These are phyloP conservation scores for Smittium culicis DNA, from an alignment of 371 early-diverging fungal genomes.

Conservation along the genomic window DNA sequence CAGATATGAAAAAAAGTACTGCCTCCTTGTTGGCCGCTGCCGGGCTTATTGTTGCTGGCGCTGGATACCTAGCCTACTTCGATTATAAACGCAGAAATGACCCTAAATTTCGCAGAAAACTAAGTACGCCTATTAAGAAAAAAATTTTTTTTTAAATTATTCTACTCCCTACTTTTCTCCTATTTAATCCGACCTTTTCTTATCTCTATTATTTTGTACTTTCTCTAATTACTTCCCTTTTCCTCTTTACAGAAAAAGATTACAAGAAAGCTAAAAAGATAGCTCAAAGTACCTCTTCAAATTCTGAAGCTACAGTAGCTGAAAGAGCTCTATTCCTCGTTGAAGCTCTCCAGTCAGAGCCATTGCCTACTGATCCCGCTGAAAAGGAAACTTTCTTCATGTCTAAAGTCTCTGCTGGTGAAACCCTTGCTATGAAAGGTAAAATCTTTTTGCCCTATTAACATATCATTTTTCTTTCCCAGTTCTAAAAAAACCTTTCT, in stretches of 20 bases:
- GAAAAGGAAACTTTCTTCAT: conserved; percentile 78
- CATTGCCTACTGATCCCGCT: conserved; percentile 50
- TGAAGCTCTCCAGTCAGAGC: conserved; percentile 36
- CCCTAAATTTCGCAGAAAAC: conserved; percentile 53
- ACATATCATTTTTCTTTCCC: background rate
- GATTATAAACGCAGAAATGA: conserved; percentile 67
- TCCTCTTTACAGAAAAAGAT: conserved; percentile 30
- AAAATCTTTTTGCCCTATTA: conserved; percentile 31
- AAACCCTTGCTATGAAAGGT: conserved; percentile 27
- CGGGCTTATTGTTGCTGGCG: conserved; percentile 38
- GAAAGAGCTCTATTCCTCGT: conserved; percentile 24
- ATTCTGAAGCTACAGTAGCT: conserved; percentile 16
- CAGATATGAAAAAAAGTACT: conserved; percentile 14
- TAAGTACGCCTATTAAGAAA: conserved; percentile 38
- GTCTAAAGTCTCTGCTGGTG: conserved; percentile 72
- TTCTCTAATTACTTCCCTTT: background rate
- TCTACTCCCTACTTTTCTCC: no score
- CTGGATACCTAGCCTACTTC: conserved; percentile 66
- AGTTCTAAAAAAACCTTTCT: background rate
- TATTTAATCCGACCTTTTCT: background rate
- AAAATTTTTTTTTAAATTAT: background rate
- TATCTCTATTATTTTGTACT: background rate
- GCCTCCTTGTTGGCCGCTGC: conserved; percentile 38
- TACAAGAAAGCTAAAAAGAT: conserved; percentile 40
- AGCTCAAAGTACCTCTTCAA: conserved; percentile 20